Percentiles rank a stretch among this genome's conserved stretches.
Evolutionary conservation across 768 basidiomycete species (phyloP).

Genomic region (Lactarius vividus): DNA sequence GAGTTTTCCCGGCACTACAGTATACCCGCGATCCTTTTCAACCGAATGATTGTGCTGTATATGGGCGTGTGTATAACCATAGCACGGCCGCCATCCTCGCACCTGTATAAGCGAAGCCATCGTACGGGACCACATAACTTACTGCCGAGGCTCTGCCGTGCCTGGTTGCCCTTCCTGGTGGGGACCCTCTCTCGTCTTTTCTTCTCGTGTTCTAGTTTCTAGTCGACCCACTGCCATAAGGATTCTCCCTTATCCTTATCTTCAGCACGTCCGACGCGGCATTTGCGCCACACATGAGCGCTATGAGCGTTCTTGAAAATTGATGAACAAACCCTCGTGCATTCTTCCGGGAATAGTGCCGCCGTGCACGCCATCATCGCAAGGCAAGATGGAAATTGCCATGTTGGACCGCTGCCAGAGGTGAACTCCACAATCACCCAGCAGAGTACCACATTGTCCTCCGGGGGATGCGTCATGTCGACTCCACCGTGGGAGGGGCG

Average conservation of each 20-base stretch:
- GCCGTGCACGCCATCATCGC: not conserved
- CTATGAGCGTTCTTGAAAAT: not conserved
- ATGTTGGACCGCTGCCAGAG: not conserved
- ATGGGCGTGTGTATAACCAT: not conserved
- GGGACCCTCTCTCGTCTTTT: not conserved
- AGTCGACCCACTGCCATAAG: not conserved
- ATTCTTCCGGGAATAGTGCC: conserved; percentile 4
- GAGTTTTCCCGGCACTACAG: not conserved
- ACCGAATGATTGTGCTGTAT: not conserved
- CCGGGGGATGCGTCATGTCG: not conserved
- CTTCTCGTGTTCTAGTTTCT: not conserved
- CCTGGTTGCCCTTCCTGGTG: not conserved
- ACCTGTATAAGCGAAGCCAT: not conserved
- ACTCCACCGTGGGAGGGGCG: conserved; percentile 4
- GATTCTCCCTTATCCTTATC: not conserved
- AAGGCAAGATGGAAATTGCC: not conserved
- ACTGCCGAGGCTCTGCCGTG: not conserved
- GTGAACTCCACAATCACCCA: conserved; percentile 1
- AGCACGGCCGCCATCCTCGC: not conserved
- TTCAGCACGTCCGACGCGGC: not conserved
- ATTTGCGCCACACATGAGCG: conserved; percentile 8
- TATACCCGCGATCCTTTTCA: not conserved
- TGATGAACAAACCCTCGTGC: not conserved
- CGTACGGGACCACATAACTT: not conserved
- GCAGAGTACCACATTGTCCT: not conserved